These are phyloP conservation scores for Conticribra weissflogii DNA, from an alignment of 108 stramenopile species.

Conservation along the genomic window DNA sequence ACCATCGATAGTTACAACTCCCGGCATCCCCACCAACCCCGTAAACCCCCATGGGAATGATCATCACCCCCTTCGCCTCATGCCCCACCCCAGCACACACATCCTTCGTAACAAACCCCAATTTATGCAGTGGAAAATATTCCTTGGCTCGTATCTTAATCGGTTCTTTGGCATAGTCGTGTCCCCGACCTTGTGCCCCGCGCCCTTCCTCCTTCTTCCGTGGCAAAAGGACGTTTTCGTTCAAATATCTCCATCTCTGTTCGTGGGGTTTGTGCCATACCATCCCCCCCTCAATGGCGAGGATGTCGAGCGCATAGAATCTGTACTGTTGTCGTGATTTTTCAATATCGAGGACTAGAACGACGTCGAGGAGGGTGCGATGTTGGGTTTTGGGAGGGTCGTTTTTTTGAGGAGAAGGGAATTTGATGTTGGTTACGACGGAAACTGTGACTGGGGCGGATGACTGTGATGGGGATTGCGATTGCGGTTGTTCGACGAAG, in stretches of 20 bases:
- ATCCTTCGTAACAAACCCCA: constrained; percentile 52
- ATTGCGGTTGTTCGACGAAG: constrained; percentile 40
- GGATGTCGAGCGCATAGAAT: constrained; percentile 43
- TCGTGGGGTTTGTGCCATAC: constrained; percentile 51
- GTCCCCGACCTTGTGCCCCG: background rate
- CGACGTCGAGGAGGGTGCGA: constrained; percentile 51
- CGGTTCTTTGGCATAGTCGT: constrained; percentile 38
- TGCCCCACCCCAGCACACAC: constrained; percentile 47
- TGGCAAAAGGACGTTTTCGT: constrained; percentile 47
- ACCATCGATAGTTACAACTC: too few relatives aligned
- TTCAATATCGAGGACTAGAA: constrained; percentile 44
- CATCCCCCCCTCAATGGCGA: constrained; percentile 48
- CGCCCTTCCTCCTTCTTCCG: constrained; percentile 47
- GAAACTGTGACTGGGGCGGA: constrained; percentile 25
- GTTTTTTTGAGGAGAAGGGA: constrained; percentile 54
- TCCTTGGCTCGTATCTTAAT: constrained; percentile 54
- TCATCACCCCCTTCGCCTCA: constrained; percentile 41
- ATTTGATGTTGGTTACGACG: constrained; percentile 36
- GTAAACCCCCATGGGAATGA: constrained; percentile 40
- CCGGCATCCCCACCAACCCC: constrained; percentile 5
- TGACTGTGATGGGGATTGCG: background rate
- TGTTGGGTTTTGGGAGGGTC: constrained; percentile 34
- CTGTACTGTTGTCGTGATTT: constrained; percentile 19
- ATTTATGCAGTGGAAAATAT: constrained; percentile 47
- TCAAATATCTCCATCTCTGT: constrained; percentile 42